These are phyloP conservation scores for Millerago galiae DNA, from an alignment of 805 yeast genomes.

Conservation along the genomic window DNA sequence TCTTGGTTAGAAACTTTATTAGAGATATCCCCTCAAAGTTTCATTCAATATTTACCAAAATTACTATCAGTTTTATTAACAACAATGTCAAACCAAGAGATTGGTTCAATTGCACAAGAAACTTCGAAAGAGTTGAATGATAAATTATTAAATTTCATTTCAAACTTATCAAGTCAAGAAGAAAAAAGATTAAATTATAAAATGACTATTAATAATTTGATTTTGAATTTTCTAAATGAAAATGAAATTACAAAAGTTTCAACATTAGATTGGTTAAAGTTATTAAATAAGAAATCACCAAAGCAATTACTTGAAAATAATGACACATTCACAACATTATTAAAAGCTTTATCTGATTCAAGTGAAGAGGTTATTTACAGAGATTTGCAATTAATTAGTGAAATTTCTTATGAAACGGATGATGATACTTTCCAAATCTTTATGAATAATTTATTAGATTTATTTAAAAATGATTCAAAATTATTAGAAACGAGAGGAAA, in stretches of 20 bases:
- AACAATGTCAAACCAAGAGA: constrained; percentile 41
- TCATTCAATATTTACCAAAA: constrained; percentile 68
- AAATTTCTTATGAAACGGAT: constrained; percentile 63
- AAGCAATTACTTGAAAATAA: constrained; percentile 45
- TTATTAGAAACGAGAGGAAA: constrained; percentile 70
- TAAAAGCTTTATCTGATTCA: constrained; percentile 65
- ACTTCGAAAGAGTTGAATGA: constrained; percentile 52
- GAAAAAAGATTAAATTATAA: constrained; percentile 40
- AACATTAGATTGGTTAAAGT: constrained; percentile 82
- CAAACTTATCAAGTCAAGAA: constrained; percentile 22
- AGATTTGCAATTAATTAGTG: constrained; percentile 65
- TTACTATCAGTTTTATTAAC: constrained; percentile 63
- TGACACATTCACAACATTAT: constrained; percentile 67
- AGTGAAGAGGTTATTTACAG: constrained; percentile 73
- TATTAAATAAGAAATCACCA: constrained; percentile 70
- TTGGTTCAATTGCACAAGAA: constrained; percentile 39
- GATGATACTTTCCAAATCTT: constrained; percentile 73
- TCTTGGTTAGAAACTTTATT: constrained; percentile 77
- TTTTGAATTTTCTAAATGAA: constrained; percentile 64
- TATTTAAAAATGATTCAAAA: constrained; percentile 65
- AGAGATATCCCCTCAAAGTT: constrained; percentile 67
- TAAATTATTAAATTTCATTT: constrained; percentile 44
- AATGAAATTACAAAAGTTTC: constrained; percentile 79
- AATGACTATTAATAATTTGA: constrained; percentile 62
- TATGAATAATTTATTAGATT: constrained; percentile 58